Evolutionary conservation across 208 protist species (phyloP), one percentile per base, ranked within the genome.

Genomic region (Vickermania ingenoplastis): DNA sequence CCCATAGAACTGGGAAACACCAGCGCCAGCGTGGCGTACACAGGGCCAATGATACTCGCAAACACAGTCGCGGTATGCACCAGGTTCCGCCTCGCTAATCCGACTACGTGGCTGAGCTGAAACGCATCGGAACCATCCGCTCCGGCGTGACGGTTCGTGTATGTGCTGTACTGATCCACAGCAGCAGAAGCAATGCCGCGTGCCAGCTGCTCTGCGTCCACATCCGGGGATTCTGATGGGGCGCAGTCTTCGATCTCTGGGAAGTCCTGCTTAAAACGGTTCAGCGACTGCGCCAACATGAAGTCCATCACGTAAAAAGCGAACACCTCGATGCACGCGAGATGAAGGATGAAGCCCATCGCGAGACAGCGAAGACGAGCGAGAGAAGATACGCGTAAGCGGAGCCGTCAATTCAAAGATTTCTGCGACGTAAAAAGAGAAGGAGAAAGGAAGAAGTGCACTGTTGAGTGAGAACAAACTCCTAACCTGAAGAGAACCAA

Each of bases 181-280:
- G 73, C 79, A 1, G 72, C 81, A 36, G 67, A 31, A 60, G 79
- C 64, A 48, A 91, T 65, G 31, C 67, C 71, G 57, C 83, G 71
- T 7, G 86, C 53, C 27, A 81, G 76, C 31, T 68, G 68, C 17
- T 67, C 63, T n/a, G 83, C 73, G 63, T 91, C 83, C 50, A 87
- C 57, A 63, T 91, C 84, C 0, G 83, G 83, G 3, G 77, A 73
- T 11, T 75, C 67, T 45, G 59, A 50, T 2, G 84, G 84, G 5
- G 79, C 71, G 61, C 81, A 88, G 53, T 86, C 80, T 3, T 91
- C 80, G 21, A 91, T 57, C 65, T 86, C 75, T 4, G 79, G 76
- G 68, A 82, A 73, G 25, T 69, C 77, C 45, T 74, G 59, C 61
- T 89, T 88, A 41, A 76, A 71, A 23, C 60, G 25, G 54, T 72